Evolutionary conservation across 2,329 filamentous ascomycete species (phyloP).

Genomic region (Ophiostoma sp.): DNA sequence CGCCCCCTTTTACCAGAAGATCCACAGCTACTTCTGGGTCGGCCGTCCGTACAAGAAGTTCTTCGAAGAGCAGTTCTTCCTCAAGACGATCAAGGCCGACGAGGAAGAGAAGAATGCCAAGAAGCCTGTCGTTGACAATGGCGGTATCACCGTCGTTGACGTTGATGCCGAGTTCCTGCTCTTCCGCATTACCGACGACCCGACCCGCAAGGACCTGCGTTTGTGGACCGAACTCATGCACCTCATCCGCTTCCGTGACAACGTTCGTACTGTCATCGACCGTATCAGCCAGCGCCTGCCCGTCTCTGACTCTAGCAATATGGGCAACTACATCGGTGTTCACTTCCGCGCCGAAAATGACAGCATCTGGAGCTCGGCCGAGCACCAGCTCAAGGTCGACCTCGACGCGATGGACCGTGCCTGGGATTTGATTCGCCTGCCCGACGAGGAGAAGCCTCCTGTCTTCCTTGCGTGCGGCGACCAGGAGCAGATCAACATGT

Average conservation of each 20-base stretch:
- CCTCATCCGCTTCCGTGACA: constrained; percentile 33
- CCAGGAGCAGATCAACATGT: constrained; percentile 32
- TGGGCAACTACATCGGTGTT: constrained; percentile 32
- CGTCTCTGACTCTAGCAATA: not conserved
- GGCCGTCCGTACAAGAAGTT: constrained; percentile 31
- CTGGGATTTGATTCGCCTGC: constrained; percentile 30
- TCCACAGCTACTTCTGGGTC: constrained; percentile 33
- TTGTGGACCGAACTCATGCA: constrained; percentile 35
- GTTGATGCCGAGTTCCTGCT: constrained; percentile 33
- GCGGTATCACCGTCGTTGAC: constrained; percentile 32
- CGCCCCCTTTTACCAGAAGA: constrained; percentile 29
- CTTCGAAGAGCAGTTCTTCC: constrained; percentile 24
- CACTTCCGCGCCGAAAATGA: constrained; percentile 37
- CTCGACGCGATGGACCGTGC: constrained; percentile 34
- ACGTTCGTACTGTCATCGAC: constrained; percentile 29
- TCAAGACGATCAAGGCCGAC: constrained; percentile 17
- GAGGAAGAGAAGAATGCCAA: constrained; percentile 17
- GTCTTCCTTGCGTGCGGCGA: constrained; percentile 37
- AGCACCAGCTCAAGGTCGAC: constrained; percentile 33
- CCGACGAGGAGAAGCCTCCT: constrained; percentile 27
- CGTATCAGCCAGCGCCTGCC: constrained; percentile 29
- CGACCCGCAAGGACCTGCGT: constrained; percentile 32
- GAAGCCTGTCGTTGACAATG: constrained; percentile 17
- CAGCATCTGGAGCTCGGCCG: constrained; percentile 36
- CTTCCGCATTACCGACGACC: constrained; percentile 36